Percentiles rank a stretch among this genome's conserved stretches.
phyloP scores from a whole-genome alignment of 139 green algal genomes.

The Tetraselmis chui region DNA sequence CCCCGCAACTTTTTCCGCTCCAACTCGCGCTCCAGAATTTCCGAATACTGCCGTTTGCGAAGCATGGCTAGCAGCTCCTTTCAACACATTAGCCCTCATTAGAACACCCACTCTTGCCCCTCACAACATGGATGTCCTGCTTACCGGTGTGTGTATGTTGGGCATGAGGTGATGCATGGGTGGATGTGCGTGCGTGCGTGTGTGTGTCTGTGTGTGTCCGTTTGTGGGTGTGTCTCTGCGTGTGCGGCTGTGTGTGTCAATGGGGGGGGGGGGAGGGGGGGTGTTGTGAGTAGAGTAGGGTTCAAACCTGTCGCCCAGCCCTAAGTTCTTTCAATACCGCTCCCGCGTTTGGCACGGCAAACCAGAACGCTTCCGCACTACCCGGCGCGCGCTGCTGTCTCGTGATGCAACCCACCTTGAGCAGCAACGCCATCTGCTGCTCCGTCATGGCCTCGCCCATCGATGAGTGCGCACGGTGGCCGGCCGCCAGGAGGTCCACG shows the following conservation, averaged over 20 bases:
- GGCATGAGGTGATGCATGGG: too few relatives aligned
- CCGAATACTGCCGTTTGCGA: constrained; percentile 20
- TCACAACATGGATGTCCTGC: too few relatives aligned
- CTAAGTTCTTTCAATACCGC: constrained; percentile 15
- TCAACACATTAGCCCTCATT: too few relatives aligned
- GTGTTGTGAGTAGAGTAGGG: too few relatives aligned
- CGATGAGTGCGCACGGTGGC: not conserved
- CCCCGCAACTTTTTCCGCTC: constrained; percentile 27
- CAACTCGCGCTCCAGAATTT: constrained; percentile 38
- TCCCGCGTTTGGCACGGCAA: constrained; percentile 31
- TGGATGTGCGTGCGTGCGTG: too few relatives aligned
- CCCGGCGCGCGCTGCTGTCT: constrained; percentile 8
- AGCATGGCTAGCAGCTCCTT: constrained; percentile 32
- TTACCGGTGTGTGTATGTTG: too few relatives aligned
- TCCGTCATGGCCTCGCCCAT: constrained; percentile 26
- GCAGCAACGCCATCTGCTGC: constrained; percentile 30
- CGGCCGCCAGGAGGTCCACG: constrained; percentile 21
- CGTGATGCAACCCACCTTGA: constrained; percentile 26
- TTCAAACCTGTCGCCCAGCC: not conserved
- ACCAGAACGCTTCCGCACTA: constrained; percentile 20
- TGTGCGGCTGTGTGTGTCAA: too few relatives aligned
- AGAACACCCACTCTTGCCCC: too few relatives aligned
- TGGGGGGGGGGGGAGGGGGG: too few relatives aligned
- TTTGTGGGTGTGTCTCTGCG: too few relatives aligned
- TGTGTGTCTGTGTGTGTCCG: too few relatives aligned